phyloP scores from a whole-genome alignment of 2,329 filamentous ascomycete genomes.

The Calycina herbarum region DNA sequence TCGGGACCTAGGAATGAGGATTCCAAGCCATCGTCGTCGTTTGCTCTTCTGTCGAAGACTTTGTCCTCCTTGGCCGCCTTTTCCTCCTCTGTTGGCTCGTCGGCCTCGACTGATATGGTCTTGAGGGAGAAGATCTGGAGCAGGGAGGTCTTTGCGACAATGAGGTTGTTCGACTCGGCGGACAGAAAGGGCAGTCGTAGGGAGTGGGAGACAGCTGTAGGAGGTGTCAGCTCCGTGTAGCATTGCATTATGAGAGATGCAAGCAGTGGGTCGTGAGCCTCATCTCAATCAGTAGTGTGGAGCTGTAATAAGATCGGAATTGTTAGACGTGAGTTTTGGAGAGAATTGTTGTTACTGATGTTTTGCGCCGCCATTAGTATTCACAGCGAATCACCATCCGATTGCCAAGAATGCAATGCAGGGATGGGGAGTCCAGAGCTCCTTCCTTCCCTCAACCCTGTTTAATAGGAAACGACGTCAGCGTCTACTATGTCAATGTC shows the following conservation, averaged over 20 bases:
- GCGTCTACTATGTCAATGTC: background rate
- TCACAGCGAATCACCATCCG: background rate
- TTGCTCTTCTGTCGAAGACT: constrained; percentile 51
- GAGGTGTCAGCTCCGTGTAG: constrained; percentile 93
- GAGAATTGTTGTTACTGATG: background rate
- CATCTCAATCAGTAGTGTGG: constrained; percentile 13
- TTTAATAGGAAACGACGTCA: constrained; percentile 22
- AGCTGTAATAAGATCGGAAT: background rate
- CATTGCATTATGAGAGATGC: constrained; percentile 72
- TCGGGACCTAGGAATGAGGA: constrained; percentile 67
- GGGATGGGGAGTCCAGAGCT: constrained; percentile 1
- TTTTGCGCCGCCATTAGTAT: background rate
- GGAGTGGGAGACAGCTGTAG: constrained; percentile 90
- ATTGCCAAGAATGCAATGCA: background rate
- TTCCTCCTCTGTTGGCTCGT: constrained; percentile 27
- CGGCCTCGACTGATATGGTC: constrained; percentile 62
- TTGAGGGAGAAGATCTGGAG: constrained; percentile 86
- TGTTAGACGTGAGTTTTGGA: background rate
- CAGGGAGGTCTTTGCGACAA: constrained; percentile 89
- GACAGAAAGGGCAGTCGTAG: constrained; percentile 76
- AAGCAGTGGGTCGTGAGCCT: constrained; percentile 15
- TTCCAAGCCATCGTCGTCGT: constrained; percentile 63
- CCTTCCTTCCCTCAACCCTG: background rate
- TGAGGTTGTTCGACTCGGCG: constrained; percentile 74
- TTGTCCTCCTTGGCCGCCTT: constrained; percentile 43